Base-by-base conservation (phyloP, 2,329 filamentous ascomycete species). In the Chrysoporthe puriensis region DNA sequence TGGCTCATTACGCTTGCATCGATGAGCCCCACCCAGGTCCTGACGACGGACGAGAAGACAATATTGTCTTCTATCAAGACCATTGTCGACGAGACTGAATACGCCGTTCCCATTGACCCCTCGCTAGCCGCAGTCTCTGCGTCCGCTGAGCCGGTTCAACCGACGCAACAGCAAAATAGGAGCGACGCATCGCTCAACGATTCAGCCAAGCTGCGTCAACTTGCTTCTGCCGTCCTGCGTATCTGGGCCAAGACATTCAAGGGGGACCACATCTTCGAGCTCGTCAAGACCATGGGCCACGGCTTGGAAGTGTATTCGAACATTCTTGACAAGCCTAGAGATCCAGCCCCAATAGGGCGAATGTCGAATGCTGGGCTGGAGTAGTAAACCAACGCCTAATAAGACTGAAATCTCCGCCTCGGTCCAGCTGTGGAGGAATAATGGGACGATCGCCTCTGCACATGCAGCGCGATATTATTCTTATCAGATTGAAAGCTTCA, bases 221-320 rank as follows among this genome's bases (percentile, higher is more conserved):
- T 89, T 5, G 85, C 86, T 0, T 83, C 82, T 16, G 86, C 86
- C 0, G 86, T 89, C 36, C 83, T 88, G 43, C 80, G 85, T 44
- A 79, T 89, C 1, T 89, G 86, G 86, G 85, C 86, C 0, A 86
- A 88, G 73, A 85, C 86, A 0, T 89, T 89, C 74, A 87, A 87
- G 70, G 87, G 86, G 13, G 83, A 83, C 13, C 86, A 89, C 71
- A 84, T 88, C 7, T 89, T 88, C 71, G 86, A 88, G 67, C 82
- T 88, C 68, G 82, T 88, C 54, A 84, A 84, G 72, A 82, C 85
- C 3, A 87, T 89, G 80, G 86, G 85, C 0, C 79, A 80, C 18
- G 85, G 85, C 18, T 73, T 89, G 62, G 86, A 88, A 66, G 81
- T 82, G 4, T 88, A 88, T 71, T 86, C 85, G 1, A 84, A 86